Evolutionary conservation across 2,329 filamentous ascomycete species (phyloP).

Genomic region (Trichoderma arundinaceum): DNA sequence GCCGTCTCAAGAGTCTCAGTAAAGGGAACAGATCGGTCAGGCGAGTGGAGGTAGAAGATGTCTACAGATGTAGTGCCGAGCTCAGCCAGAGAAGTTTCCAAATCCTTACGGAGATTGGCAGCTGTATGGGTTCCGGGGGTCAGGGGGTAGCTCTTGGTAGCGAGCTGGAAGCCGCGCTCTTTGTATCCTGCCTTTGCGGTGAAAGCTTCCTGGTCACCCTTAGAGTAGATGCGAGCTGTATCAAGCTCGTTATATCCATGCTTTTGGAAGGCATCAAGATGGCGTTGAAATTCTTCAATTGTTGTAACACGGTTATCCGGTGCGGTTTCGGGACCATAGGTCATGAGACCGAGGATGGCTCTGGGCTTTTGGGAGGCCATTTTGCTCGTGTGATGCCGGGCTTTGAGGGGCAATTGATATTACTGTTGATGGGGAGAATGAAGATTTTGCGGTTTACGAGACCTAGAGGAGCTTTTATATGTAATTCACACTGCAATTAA

Average conservation of each 20-base stretch:
- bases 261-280: constrained; percentile 14
- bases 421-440: neutral
- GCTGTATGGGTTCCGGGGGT: constrained; percentile 11
- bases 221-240: constrained; percentile 26
- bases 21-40: constrained; percentile 24
- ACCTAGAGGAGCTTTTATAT: neutral
- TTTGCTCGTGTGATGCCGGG: neutral
- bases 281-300: constrained; percentile 10
- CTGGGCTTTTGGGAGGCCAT: constrained; percentile 27
- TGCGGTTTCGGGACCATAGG: constrained; percentile 12
- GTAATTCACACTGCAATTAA: neutral
- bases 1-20: constrained; percentile 21
- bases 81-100: constrained; percentile 20
- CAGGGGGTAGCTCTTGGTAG: constrained; percentile 24
- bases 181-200: constrained; percentile 28
- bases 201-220: constrained; percentile 20
- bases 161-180: constrained; percentile 23
- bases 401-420: neutral
- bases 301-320: constrained; percentile 26
- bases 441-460: neutral
- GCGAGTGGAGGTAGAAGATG: constrained; percentile 27
- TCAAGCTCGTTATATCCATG: constrained; percentile 26
- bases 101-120: constrained; percentile 24
- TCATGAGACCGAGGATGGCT: constrained; percentile 29
- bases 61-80: constrained; percentile 4